Base-by-base conservation (phyloP, 495 filamentous ascomycete species). In the Aspergillus asperescens region DNA sequence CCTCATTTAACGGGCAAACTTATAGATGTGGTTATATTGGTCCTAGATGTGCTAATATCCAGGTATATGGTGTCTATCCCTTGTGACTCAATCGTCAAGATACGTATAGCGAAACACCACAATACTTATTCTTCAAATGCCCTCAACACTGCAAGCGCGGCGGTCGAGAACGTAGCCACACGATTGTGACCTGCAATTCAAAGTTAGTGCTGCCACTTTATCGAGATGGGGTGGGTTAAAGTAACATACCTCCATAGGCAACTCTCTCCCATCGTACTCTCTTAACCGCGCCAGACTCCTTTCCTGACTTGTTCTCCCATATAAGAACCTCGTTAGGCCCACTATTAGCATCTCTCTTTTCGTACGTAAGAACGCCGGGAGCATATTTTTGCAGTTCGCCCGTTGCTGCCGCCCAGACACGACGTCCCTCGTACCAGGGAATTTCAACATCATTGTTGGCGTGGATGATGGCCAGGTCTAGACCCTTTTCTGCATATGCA, bases 371-470 rank as follows among this genome's bases (percentile, higher is more conserved):
- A 13, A 67, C 63, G 5, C 83, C 86, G 51, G 73, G 75, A 3
- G 78, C 78, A 25, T 77, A 77, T 7, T 76, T 67, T 18, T 66
- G 66, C 51, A 80, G 78, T 22, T 63, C 57, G 4, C 67, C 70
- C 5, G 65, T 73, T 16, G 66, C 70, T 48, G 61, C 60, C 47
- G 64, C 58, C 87, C 79, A 65, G 69, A 82, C 67, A 77, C 77
- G 48, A 58, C 68, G 62, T 3, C 72, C 71, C 60, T 77, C 71
- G 25, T 66, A 63, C 67, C 77, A 88, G 0, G 88, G 83, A 58
- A 94, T 92, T 50, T 92, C 87, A 38, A 70, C 72, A 65, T 94
- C 89, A 58, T 92, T 80, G 46, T 72, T 76, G 13, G 89, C 82
- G 62, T 92, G 89, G 9, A 94, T 75, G 18, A 94, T 68, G n/a